Evolutionary conservation across 2,329 filamentous ascomycete species (phyloP).

Genomic region (Neofusicoccum umdonicola): DNA sequence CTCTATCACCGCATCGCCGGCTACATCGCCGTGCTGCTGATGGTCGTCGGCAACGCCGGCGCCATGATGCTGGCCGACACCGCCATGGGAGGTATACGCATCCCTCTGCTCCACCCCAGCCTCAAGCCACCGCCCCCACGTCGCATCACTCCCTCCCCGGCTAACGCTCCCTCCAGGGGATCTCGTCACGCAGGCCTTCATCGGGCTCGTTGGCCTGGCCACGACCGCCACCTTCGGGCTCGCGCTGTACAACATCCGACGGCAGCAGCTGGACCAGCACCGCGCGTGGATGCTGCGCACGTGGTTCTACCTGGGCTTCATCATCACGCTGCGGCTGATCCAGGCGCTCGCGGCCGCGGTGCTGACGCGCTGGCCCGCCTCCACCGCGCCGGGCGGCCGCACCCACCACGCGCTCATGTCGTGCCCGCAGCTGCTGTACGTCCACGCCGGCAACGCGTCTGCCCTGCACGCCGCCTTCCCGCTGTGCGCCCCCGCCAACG

Average conservation of each 20-base stretch:
- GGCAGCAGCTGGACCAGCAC: conserved; percentile 62
- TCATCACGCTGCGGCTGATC: conserved; percentile 54
- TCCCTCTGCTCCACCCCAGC: no score
- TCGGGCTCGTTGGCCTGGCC: conserved; percentile 46
- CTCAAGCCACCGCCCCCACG: neutral
- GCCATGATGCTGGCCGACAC: conserved; percentile 54
- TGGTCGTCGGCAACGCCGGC: conserved; percentile 46
- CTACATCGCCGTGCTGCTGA: conserved; percentile 53
- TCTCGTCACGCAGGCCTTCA: conserved; percentile 48
- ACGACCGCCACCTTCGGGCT: conserved; percentile 46
- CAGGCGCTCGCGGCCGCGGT: conserved; percentile 44
- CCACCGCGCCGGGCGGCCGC: neutral
- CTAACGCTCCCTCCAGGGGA: conserved; percentile 21
- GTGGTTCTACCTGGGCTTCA: conserved; percentile 43
- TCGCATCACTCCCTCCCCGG: neutral
- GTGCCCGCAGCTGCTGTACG: neutral
- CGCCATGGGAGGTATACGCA: conserved; percentile 50
- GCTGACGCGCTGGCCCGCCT: conserved; percentile 30
- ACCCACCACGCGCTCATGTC: conserved; percentile 25
- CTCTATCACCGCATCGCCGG: conserved; percentile 61
- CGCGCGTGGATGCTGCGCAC: conserved; percentile 63
- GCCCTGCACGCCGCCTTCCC: conserved; percentile 28
- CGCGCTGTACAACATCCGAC: conserved; percentile 58
- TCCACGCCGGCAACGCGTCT: neutral
- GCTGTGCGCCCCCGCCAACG: conserved; percentile 43